Evolutionary conservation across 306 rosid genomes (phyloP).

Genomic region (Lathyrus aphaca): DNA sequence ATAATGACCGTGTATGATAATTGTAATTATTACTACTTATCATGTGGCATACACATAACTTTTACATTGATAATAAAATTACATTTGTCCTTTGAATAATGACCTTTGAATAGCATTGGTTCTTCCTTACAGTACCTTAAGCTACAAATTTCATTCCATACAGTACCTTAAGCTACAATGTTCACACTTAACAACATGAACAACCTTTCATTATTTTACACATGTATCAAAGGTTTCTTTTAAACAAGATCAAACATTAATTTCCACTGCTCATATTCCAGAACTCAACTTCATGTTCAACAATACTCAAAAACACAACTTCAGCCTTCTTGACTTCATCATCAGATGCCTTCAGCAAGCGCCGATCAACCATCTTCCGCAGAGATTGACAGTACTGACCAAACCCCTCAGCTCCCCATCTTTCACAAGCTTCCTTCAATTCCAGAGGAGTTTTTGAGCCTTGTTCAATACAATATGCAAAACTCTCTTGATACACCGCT

Average conservation of each 20-base stretch:
- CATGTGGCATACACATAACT: too few relatives aligned
- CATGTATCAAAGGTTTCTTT: not conserved
- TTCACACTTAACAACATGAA: not conserved
- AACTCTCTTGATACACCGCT: slow-evolving; percentile 86
- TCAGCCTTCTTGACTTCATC: slow-evolving; percentile 60
- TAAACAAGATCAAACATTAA: slow-evolving; percentile 23
- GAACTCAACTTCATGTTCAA: slow-evolving; percentile 74
- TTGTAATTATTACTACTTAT: too few relatives aligned
- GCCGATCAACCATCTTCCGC: slow-evolving; percentile 49
- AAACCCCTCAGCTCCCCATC: slow-evolving; percentile 86
- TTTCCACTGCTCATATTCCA: slow-evolving; percentile 73
- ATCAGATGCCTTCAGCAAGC: slow-evolving; percentile 52
- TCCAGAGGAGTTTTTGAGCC: slow-evolving; percentile 66
- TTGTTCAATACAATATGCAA: slow-evolving; percentile 67
- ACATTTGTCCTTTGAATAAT: too few relatives aligned
- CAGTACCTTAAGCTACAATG: not conserved
- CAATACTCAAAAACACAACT: slow-evolving; percentile 50
- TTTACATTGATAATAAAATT: too few relatives aligned
- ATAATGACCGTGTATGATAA: slow-evolving; percentile 43
- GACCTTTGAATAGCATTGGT: too few relatives aligned
- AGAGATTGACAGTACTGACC: slow-evolving; percentile 66
- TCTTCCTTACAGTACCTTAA: too few relatives aligned
- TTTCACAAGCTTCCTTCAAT: slow-evolving; percentile 64
- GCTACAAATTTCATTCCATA: too few relatives aligned
- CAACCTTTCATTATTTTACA: not conserved